Percentiles rank a stretch among this genome's conserved stretches.
Conservation (phyloP, 495 filamentous ascomycete species). For the Xylaria palmicola region DNA sequence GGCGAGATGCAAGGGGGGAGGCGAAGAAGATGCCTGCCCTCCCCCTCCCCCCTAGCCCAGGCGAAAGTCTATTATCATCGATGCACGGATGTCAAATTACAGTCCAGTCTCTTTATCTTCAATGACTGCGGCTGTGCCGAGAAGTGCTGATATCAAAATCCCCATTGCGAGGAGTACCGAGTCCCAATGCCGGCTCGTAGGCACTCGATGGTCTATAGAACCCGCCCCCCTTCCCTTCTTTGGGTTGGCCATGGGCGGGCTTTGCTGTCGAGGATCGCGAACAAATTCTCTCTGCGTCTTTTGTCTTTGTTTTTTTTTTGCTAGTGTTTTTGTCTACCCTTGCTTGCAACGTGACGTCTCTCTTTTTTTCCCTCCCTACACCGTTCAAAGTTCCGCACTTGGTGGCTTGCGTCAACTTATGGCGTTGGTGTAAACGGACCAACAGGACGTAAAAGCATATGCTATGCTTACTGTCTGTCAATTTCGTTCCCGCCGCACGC, state of each 20-base stretch:
- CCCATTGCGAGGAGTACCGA: conserved; percentile 36
- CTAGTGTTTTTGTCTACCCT: background rate
- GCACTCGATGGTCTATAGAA: conserved; percentile 26
- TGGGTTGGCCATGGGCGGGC: conserved; percentile 13
- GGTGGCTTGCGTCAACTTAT: no score
- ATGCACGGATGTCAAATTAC: conserved; percentile 99
- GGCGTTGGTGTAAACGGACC: no score
- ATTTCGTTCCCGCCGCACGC: no score
- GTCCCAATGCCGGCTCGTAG: conserved; percentile 28
- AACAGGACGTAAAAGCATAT: no score
- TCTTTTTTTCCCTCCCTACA: no score
- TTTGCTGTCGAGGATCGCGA: conserved; percentile 31
- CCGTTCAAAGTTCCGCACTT: no score
- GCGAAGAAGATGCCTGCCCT: no score
- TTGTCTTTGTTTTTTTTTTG: background rate
- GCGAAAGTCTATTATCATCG: conserved; percentile 13
- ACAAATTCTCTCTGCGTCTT: conserved; percentile 18
- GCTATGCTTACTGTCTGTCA: no score
- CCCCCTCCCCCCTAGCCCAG: no score
- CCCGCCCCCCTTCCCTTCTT: no score
- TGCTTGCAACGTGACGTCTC: no score
- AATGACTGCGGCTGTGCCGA: conserved; percentile 95
- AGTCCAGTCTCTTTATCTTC: conserved; percentile 68
- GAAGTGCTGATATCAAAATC: conserved; percentile 61
- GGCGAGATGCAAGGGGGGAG: background rate